These are phyloP conservation scores for Entoloma clypeatum DNA, from an alignment of 1,284 basidiomycete genomes.

Conservation along the genomic window DNA sequence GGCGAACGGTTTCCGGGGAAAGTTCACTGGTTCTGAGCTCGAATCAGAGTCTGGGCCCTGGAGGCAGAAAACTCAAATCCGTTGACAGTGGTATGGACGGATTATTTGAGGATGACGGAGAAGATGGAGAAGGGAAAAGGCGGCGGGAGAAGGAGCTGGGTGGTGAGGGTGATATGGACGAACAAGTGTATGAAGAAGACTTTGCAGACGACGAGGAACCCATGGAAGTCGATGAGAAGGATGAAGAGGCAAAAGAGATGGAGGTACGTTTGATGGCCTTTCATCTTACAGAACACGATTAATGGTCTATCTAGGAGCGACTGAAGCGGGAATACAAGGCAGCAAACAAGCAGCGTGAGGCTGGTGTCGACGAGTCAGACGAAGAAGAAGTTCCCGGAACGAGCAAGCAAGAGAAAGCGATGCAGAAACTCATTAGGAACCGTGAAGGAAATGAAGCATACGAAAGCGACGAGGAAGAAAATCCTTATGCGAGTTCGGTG, in stretches of 20 bases:
- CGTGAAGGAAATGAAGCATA: conserved; percentile 72
- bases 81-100: conserved; percentile 58
- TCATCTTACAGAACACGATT: conserved; percentile 7
- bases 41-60: conserved; percentile 58
- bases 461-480: conserved; percentile 77
- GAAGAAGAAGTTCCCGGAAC: conserved; percentile 62
- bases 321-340: conserved; percentile 77
- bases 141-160: conserved; percentile 56
- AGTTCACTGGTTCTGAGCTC: conserved; percentile 46
- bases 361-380: conserved; percentile 65
- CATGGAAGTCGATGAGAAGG: conserved; percentile 68
- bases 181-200: conserved; percentile 79
- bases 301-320: conserved; percentile 64
- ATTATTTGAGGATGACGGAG: conserved; percentile 69
- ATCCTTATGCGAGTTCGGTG: conserved; percentile 77
- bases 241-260: conserved; percentile 83
- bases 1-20: conserved; percentile 35
- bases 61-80: conserved; percentile 56
- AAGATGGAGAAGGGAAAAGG: conserved; percentile 49
- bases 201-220: conserved; percentile 87
- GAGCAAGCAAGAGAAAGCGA: conserved; percentile 67
- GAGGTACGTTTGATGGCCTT: conserved; percentile 48
- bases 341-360: conserved; percentile 71
- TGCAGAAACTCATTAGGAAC: conserved; percentile 75
- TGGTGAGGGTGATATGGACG: conserved; percentile 73